Evolutionary conservation across 2,329 filamentous ascomycete species (phyloP).

Genomic region (Coccinonectria pachysandricola): DNA sequence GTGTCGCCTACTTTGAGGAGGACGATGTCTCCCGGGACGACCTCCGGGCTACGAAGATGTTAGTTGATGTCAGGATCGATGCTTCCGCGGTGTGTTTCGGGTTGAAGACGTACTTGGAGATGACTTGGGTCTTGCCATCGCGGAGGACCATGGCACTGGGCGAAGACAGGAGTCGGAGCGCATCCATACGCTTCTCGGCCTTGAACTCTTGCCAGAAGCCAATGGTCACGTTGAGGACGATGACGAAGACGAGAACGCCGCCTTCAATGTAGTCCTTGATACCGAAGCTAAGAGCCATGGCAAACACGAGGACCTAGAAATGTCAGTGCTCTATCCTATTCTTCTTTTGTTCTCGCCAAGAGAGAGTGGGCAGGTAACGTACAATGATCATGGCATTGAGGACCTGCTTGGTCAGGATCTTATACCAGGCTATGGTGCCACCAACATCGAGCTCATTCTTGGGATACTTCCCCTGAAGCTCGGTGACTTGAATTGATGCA

Average conservation of each 20-base stretch:
- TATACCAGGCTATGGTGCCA: slow-evolving; percentile 57
- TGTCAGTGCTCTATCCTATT: slow-evolving; percentile 1
- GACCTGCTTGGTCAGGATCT: slow-evolving; percentile 61
- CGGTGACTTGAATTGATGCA: slow-evolving; percentile 45
- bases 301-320: slow-evolving; percentile 61
- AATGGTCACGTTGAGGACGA: slow-evolving; percentile 58
- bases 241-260: slow-evolving; percentile 56
- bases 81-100: no score
- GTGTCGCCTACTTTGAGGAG: slow-evolving; percentile 62
- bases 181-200: slow-evolving; percentile 58
- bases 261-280: slow-evolving; percentile 59
- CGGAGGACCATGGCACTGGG: slow-evolving; percentile 53
- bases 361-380: slow-evolving; percentile 18
- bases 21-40: slow-evolving; percentile 64
- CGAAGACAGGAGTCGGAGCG: slow-evolving; percentile 48
- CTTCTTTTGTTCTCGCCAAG: not conserved
- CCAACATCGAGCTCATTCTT: slow-evolving; percentile 62
- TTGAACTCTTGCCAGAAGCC: slow-evolving; percentile 56
- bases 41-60: slow-evolving; percentile 36
- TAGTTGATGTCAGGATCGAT: slow-evolving; percentile 6
- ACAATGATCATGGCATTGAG: slow-evolving; percentile 71
- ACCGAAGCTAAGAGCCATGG: slow-evolving; percentile 61
- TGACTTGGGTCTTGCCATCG: slow-evolving; percentile 46
- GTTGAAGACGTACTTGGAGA: slow-evolving; percentile 40
- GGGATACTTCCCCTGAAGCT: slow-evolving; percentile 50